phyloP scores from a whole-genome alignment of 2,329 filamentous ascomycete species.

The Colletotrichum paranaense region DNA sequence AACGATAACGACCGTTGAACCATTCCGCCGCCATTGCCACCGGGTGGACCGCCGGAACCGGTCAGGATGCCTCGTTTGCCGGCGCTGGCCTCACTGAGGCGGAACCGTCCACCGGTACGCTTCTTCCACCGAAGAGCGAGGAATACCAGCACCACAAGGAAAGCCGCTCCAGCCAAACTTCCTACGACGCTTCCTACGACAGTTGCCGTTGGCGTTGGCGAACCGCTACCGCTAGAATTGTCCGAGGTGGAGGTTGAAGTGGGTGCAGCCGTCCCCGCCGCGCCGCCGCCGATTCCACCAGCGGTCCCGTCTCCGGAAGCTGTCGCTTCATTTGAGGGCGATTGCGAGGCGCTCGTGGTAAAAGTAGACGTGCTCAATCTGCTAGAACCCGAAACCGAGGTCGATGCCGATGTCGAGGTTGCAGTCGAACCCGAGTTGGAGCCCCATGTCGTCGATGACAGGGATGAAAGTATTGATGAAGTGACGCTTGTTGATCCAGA shows the following conservation, averaged over 20 bases:
- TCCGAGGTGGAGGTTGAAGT: conserved; percentile 39
- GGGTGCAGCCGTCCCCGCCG: conserved; percentile 1
- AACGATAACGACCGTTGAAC: conserved; percentile 57
- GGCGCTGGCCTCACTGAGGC: conserved; percentile 54
- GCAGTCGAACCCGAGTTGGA: not conserved
- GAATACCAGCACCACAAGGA: conserved; percentile 65
- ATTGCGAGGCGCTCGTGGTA: conserved; percentile 23
- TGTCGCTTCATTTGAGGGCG: not conserved
- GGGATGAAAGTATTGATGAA: conserved; percentile 23
- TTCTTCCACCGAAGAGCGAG: conserved; percentile 68
- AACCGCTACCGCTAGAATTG: conserved; percentile 3
- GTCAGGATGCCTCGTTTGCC: conserved; percentile 45
- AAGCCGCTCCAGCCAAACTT: conserved; percentile 67
- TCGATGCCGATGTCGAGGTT: not conserved
- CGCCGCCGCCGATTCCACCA: conserved; percentile 14
- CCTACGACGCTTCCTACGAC: conserved; percentile 69
- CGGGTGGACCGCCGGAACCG: conserved; percentile 37
- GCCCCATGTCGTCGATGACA: conserved; percentile 18
- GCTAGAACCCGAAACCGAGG: conserved; percentile 1
- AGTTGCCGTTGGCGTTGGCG: conserved; percentile 36
- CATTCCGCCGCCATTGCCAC: conserved; percentile 50
- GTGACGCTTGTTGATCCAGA: conserved; percentile 24
- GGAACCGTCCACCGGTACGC: conserved; percentile 54
- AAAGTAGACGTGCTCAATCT: conserved; percentile 17
- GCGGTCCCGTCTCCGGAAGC: conserved; percentile 11